Conservation (phyloP, 768 basidiomycete genomes). For the Panellus pusillus region DNA sequence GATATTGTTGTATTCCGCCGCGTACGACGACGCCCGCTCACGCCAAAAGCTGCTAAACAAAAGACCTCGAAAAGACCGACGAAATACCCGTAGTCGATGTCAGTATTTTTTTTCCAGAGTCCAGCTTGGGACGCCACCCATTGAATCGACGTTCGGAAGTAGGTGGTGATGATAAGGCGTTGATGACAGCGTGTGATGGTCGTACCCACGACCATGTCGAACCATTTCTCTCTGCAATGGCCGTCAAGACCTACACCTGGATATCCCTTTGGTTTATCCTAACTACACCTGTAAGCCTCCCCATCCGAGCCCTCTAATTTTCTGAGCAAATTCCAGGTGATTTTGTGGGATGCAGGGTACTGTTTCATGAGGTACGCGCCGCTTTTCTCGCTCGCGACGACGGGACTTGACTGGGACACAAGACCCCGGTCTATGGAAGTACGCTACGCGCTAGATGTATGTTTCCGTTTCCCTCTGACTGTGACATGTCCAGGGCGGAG, state of each 20-base stretch:
- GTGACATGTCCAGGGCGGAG: conserved; percentile 56
- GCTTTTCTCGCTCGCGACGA: conserved; percentile 5
- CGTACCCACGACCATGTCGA: background rate
- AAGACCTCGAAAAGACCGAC: background rate
- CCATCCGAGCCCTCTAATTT: background rate
- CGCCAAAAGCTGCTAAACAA: background rate
- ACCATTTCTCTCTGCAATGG: conserved; percentile 34
- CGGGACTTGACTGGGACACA: background rate
- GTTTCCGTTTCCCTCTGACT: background rate
- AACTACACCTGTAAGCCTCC: conserved; percentile 40
- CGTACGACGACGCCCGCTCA: conserved; percentile 21
- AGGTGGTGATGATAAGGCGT: background rate
- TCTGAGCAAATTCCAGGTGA: conserved; percentile 34
- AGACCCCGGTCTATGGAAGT: conserved; percentile 83
- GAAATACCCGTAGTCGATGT: conserved; percentile 3
- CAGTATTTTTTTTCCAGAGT: background rate
- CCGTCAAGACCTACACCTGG: conserved; percentile 55
- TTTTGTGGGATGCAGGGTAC: conserved; percentile 81
- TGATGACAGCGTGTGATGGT: conserved; percentile 6
- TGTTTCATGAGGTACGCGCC: conserved; percentile 70
- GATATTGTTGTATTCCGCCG: conserved; percentile 34
- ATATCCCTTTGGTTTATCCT: conserved; percentile 70
- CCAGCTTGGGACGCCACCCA: no score
- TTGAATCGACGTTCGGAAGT: background rate
- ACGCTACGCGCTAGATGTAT: conserved; percentile 1